phyloP scores from a whole-genome alignment of 1,284 basidiomycete genomes.

The Hypsizygus ulmarius region DNA sequence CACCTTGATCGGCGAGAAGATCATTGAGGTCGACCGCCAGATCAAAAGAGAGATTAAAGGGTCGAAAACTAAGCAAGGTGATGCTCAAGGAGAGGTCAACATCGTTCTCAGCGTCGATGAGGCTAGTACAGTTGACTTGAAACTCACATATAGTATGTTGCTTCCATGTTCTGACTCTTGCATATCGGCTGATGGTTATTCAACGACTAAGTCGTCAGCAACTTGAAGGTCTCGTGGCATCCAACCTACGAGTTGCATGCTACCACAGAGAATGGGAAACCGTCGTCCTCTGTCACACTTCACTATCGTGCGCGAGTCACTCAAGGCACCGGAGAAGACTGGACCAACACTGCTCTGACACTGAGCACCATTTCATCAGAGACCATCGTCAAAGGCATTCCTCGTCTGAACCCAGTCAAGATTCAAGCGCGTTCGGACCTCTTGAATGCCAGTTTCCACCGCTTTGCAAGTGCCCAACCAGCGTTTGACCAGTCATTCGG shows the following conservation, averaged over 20 bases:
- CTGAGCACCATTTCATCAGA: conserved; percentile 50
- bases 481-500: no score
- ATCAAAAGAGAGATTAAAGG: conserved; percentile 37
- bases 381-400: conserved; percentile 30
- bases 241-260: conserved; percentile 59
- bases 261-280: conserved; percentile 42
- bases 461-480: no score
- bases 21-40: conserved; percentile 38
- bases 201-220: conserved; percentile 42
- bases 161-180: neutral
- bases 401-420: conserved; percentile 32
- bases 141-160: conserved; percentile 52
- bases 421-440: conserved; percentile 17
- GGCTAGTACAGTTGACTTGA: conserved; percentile 39
- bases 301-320: conserved; percentile 54
- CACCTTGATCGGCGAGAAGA: conserved; percentile 36
- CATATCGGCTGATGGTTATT: neutral
- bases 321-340: conserved; percentile 62
- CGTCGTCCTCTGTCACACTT: conserved; percentile 43
- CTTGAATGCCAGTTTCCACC: no score
- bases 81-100: conserved; percentile 34
- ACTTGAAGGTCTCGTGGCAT: conserved; percentile 49
- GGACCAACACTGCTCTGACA: conserved; percentile 47
- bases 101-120: conserved; percentile 40
- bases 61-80: conserved; percentile 34